Evolutionary conservation across 2,329 filamentous ascomycete species (phyloP), one percentile per base, ranked within the genome.

Genomic region (Colletotrichum aenigma): DNA sequence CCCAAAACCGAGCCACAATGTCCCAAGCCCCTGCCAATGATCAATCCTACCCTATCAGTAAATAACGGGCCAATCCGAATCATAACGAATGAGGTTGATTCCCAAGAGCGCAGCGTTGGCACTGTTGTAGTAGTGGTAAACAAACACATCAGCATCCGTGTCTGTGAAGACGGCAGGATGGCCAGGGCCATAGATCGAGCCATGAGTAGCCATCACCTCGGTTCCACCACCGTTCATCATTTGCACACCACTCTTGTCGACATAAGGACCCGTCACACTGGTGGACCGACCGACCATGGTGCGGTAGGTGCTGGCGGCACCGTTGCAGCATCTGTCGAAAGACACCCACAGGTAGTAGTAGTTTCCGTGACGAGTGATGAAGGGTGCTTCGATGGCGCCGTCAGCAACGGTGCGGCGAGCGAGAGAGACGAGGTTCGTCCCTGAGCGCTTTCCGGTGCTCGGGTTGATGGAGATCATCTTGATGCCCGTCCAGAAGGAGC

Each of bases 271-370:
- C 1, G 79, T 79, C 7, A 82, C 69, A 64, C 77, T 82, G 48
- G 66, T 80, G 9, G 81, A 83, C 0, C 81, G 81, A 7, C 81
- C 81, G n/a, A 83, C 81, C 81, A 83, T 83, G 65, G 80, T 77
- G 13, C 81, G 80, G 60, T 83, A 83, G 0, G 81, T 83, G 78
- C 81, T 82, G 3, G 76, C 66, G 15, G 80, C 80, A 26, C 82
- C 82, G 6, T 77, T 55, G 28, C 82, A 83, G 78, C 82, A 83
- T 52, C 71, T 79, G 68, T 83, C 82, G 16, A 83, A 83, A 0
- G 82, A 81, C 2, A 80, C 79, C 80, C 81, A 83, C n/a, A 83
- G 80, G 67, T 83, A 83, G 76, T 83, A 83, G 61, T 78, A 82
- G 74, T 77, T 79, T 24, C 81, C 81, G 38, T 71, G 76, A 18